Conservation (phyloP, 2,329 filamentous ascomycete species). For the Cladosporium sp. region DNA sequence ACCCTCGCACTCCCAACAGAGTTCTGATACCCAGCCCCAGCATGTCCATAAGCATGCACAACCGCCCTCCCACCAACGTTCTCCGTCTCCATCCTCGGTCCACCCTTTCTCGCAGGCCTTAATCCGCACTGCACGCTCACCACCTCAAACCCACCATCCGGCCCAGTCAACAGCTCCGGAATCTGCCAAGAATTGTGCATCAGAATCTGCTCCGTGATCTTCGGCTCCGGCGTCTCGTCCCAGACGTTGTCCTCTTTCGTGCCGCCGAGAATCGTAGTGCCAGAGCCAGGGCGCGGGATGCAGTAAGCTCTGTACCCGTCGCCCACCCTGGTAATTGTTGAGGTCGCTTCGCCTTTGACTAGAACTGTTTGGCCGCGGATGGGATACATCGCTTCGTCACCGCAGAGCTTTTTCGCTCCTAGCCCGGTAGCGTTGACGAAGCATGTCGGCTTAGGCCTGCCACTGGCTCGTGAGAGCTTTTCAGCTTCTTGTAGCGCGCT, state of each 20-base stretch:
- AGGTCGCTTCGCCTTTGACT: conserved; percentile 38
- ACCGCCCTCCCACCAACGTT: conserved; percentile 30
- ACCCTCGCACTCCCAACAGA: conserved; percentile 27
- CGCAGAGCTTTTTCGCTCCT: conserved; percentile 34
- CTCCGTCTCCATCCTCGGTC: conserved; percentile 41
- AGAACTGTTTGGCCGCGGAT: conserved; percentile 45
- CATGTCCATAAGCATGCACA: conserved; percentile 48
- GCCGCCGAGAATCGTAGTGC: conserved; percentile 43
- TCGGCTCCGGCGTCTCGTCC: conserved; percentile 29
- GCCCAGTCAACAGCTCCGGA: conserved; percentile 33
- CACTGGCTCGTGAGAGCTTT: conserved; percentile 12
- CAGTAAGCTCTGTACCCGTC: conserved; percentile 35
- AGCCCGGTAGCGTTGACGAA: conserved; percentile 45
- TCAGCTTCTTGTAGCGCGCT: conserved; percentile 28
- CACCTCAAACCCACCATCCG: conserved; percentile 39
- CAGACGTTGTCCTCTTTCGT: conserved; percentile 40
- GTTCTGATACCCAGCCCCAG: conserved; percentile 41
- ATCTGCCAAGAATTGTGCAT: conserved; percentile 32
- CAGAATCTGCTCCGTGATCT: conserved; percentile 35
- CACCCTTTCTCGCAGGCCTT: conserved; percentile 41
- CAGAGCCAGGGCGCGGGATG: conserved; percentile 39
- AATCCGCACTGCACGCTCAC: conserved; percentile 41
- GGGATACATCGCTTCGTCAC: conserved; percentile 35
- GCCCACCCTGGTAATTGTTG: conserved; percentile 27
- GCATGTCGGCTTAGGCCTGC: conserved; percentile 17